These are phyloP conservation scores for Verticillium isaacii DNA, from an alignment of 2,329 filamentous ascomycete genomes.

Conservation along the genomic window DNA sequence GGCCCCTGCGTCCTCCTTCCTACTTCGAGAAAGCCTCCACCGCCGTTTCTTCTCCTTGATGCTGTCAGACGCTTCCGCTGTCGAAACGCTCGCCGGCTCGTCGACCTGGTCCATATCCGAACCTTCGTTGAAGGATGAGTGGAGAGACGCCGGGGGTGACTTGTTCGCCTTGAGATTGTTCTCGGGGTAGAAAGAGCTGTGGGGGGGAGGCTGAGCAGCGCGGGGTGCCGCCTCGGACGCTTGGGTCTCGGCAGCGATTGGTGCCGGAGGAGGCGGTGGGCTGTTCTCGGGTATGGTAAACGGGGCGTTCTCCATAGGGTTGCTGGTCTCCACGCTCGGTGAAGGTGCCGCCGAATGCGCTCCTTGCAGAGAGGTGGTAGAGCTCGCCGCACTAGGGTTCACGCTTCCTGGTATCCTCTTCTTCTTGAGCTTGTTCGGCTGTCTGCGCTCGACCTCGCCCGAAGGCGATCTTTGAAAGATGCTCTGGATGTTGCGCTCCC, in stretches of 20 bases:
- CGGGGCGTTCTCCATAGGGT: constrained; percentile 38
- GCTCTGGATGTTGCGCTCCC: constrained; percentile 63
- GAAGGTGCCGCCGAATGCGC: constrained; percentile 36
- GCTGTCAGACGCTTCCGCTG: constrained; percentile 31
- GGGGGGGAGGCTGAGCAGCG: constrained; percentile 39
- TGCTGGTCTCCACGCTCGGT: constrained; percentile 38
- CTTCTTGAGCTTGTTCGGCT: constrained; percentile 89
- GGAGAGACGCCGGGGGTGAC: constrained; percentile 73
- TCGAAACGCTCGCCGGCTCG: constrained; percentile 35
- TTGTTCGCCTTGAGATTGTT: constrained; percentile 57
- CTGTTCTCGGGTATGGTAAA: constrained; percentile 10
- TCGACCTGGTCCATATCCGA: constrained; percentile 75
- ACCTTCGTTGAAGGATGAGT: constrained; percentile 73
- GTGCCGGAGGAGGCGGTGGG: constrained; percentile 1
- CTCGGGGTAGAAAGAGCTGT: constrained; percentile 36
- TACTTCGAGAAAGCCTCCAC: constrained; percentile 64
- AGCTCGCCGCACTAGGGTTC: constrained; percentile 87
- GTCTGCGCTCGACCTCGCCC: constrained; percentile 57
- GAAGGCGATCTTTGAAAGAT: constrained; percentile 68
- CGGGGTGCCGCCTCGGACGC: constrained; percentile 38
- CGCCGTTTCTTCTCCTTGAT: constrained; percentile 68
- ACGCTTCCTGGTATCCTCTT: constrained; percentile 71
- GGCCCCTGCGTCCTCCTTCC: constrained; percentile 51
- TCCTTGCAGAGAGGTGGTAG: constrained; percentile 65
- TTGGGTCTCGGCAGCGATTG: neutral